Evolutionary conservation across 345 rosid species (phyloP).

Genomic region (Eucalyptus virginea): DNA sequence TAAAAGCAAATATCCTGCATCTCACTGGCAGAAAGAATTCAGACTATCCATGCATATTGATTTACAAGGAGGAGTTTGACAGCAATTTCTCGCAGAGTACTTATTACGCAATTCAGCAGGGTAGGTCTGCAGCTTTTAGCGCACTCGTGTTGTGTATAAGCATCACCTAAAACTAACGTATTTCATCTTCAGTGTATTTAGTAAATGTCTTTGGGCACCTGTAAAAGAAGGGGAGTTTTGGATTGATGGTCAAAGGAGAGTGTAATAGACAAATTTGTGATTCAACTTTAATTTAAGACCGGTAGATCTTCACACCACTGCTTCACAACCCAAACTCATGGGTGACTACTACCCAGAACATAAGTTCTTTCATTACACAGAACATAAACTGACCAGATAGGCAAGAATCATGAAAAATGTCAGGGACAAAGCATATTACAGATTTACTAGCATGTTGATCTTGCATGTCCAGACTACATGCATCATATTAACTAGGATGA

Average conservation of each 20-base stretch:
- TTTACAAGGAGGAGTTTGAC: not conserved
- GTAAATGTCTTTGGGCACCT: not conserved
- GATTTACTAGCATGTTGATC: not conserved
- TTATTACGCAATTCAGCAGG: not conserved
- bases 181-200: not conserved
- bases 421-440: not conserved
- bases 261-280: not conserved
- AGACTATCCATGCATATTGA: not conserved
- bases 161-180: not conserved
- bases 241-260: not conserved
- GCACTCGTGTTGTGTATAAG: not conserved
- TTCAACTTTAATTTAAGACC: not conserved
- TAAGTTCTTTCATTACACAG: not conserved
- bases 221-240: not conserved
- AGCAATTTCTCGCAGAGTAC: not conserved
- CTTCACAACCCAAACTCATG: not conserved
- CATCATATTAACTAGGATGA: not conserved
- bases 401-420: not conserved
- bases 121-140: not conserved
- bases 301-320: not conserved
- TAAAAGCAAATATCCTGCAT: not conserved
- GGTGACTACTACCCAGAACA: not conserved
- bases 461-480: not conserved
- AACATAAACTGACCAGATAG: not conserved
- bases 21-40: not conserved